Base-by-base conservation (phyloP, 2,329 filamentous ascomycete genomes). In the Davidsoniella neocaledoniae region DNA sequence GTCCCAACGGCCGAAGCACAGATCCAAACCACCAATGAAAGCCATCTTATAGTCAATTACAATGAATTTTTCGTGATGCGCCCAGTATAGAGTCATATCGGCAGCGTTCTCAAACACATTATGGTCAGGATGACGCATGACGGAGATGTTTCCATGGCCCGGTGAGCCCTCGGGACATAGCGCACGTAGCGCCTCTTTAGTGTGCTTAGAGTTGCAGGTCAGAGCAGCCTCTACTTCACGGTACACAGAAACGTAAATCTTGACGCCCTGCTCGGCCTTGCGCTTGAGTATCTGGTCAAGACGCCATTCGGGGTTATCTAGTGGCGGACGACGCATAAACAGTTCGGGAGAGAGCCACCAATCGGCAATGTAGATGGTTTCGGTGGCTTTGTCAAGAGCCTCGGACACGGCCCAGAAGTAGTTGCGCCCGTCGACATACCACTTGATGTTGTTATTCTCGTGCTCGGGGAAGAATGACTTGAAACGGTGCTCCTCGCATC, bases 11-110 rank as follows among this genome's bases (percentile, higher is more conserved):
- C 91, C 91, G 61, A 95, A 98, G 64, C 91, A 98, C 29, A 96
- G 69, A 65, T 98, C 91, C 5, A 98, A 71, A 0, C 91, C 91
- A 48, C 91, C 91, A 52, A 96, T 90, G 60, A 96, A 96, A 12
- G 87, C 91, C 57, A 90, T 66, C 14, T 80, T 75, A 60, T 94
- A 94, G 65, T 96, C 91, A 48, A 96, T 83, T 16, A 98, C 84
- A 49, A 96, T 83, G 60, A 95, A 93, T 62, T 98, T 98, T 59
- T 98, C 91, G 62, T 98, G 91, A 61, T 98, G 91, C 0, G 91
- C 91, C 79, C 90, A 96, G 67, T 94, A 95, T 60, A 95, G 86
- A 0, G 87, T 95, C 85, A 94, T 93, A 58, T 96, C 90, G 26
- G 84, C 84, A 2, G 83, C 84, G 59, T 95, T 95, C 58, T 95